Evolutionary conservation across 352 stramenopile genomes (phyloP).

Genomic region (Pilasporangium apinafurcum): DNA sequence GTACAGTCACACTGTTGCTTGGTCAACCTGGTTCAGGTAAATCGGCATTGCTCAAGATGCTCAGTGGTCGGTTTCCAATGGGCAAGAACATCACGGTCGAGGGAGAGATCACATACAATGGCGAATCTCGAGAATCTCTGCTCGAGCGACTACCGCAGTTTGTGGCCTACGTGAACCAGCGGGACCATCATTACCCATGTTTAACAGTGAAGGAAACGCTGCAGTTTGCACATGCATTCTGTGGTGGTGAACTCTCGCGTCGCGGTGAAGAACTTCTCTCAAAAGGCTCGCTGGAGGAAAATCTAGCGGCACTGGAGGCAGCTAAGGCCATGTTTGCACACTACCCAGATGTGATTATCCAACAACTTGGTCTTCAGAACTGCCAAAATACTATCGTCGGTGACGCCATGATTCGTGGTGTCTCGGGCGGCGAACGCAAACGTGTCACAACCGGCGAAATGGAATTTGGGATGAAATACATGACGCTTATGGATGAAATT

Average conservation of each 20-base stretch:
- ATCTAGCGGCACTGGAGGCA: conserved; percentile 1
- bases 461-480: conserved; percentile 45
- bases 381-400: conserved; percentile 27
- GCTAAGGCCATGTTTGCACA: conserved; percentile 3
- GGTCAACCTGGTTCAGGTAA: conserved; percentile 25
- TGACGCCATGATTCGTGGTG: conserved; percentile 22
- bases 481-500: conserved; percentile 80
- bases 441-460: no score
- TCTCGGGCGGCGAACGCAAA: conserved; percentile 71
- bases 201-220: conserved; percentile 1
- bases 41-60: conserved; percentile 25
- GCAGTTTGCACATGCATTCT: conserved; percentile 49
- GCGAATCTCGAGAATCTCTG: conserved; percentile 4
- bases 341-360: conserved; percentile 1
- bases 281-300: conserved; percentile 16
- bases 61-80: conserved; percentile 21
- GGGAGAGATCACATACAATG: conserved; percentile 25
- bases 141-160: conserved; percentile 14
- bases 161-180: conserved; percentile 15
- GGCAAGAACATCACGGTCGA: conserved; percentile 13
- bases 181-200: conserved; percentile 80
- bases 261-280: conserved; percentile 26
- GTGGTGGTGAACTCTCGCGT: conserved; percentile 8
- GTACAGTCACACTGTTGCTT: conserved; percentile 26
- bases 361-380: neutral